Conservation (phyloP, 164 flowering plant genomes). For the Echeveria elegans region DNA sequence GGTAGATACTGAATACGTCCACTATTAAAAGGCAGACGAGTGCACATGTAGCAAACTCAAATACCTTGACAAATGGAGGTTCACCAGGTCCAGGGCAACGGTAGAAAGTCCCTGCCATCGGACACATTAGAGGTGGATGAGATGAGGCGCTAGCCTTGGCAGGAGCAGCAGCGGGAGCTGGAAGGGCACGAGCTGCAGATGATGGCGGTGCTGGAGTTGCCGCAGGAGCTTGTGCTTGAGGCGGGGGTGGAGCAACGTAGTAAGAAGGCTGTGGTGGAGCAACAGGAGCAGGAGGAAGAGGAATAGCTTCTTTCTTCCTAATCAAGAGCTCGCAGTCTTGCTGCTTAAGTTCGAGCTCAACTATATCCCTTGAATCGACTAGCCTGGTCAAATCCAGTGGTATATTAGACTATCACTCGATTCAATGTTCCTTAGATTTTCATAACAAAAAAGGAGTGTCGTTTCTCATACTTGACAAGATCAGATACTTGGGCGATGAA, state of each 20-base stretch:
- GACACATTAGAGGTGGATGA: slow-evolving; percentile 54
- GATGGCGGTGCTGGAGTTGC: slow-evolving; percentile 23
- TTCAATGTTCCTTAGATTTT: neutral
- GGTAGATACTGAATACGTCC: neutral
- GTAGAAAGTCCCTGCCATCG: slow-evolving; percentile 80
- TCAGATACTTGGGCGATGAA: slow-evolving; percentile 58
- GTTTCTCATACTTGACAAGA: slow-evolving; percentile 44
- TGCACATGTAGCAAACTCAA: neutral
- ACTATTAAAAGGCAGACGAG: neutral
- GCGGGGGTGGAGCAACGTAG: slow-evolving; percentile 23
- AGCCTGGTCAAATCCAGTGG: slow-evolving; percentile 27
- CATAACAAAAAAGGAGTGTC: neutral
- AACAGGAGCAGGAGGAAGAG: slow-evolving; percentile 26
- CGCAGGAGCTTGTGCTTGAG: slow-evolving; percentile 16
- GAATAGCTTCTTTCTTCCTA: slow-evolving; percentile 57
- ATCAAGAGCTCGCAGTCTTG: slow-evolving; percentile 48
- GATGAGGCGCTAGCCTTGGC: slow-evolving; percentile 33
- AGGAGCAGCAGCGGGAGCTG: slow-evolving; percentile 40
- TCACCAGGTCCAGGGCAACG: slow-evolving; percentile 62
- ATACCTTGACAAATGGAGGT: slow-evolving; percentile 69
- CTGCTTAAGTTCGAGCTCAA: slow-evolving; percentile 62
- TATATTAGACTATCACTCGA: neutral
- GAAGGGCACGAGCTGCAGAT: slow-evolving; percentile 21
- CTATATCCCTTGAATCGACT: slow-evolving; percentile 66
- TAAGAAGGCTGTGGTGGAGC: slow-evolving; percentile 21